Conservation (phyloP, 441 rosid species). For the Aquilaria agallochum region DNA sequence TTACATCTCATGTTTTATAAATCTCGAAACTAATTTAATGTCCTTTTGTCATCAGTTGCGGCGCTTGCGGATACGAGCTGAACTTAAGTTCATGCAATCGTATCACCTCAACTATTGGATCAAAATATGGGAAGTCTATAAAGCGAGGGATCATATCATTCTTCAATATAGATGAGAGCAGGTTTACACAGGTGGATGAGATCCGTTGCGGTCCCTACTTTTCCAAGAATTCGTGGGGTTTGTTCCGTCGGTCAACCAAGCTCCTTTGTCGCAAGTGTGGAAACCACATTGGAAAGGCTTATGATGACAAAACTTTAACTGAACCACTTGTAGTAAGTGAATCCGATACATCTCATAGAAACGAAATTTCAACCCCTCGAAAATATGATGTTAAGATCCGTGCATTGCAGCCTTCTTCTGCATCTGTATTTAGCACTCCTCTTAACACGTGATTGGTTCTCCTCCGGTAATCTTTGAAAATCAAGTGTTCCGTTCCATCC, state of each 20-base stretch:
- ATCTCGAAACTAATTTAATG: too few relatives aligned
- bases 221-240: slow-evolving; percentile 54
- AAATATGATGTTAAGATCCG: slow-evolving; percentile 81
- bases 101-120: slow-evolving; percentile 76
- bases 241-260: slow-evolving; percentile 69
- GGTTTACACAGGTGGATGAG: slow-evolving; percentile 82
- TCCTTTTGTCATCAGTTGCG: slow-evolving; percentile 54
- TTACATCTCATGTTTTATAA: too few relatives aligned
- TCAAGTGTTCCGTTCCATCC: too few relatives aligned
- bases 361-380: slow-evolving; percentile 26
- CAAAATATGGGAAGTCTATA: slow-evolving; percentile 90
- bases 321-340: slow-evolving; percentile 43
- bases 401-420: slow-evolving; percentile 74
- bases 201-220: slow-evolving; percentile 75
- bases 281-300: slow-evolving; percentile 68
- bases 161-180: slow-evolving; percentile 69
- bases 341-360: slow-evolving; percentile 38
- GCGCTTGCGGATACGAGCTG: slow-evolving; percentile 85
- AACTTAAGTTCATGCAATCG: slow-evolving; percentile 85
- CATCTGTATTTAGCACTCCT: slow-evolving; percentile 32
- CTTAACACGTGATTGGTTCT: slow-evolving; percentile 8
- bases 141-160: slow-evolving; percentile 90
- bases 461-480: neutral
- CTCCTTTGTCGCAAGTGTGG: slow-evolving; percentile 93
- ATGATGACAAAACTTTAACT: slow-evolving; percentile 40